Evolutionary conservation across 2,329 filamentous ascomycete species (phyloP), one percentile per base, ranked within the genome.

Genomic region (Chaetomium sp.): DNA sequence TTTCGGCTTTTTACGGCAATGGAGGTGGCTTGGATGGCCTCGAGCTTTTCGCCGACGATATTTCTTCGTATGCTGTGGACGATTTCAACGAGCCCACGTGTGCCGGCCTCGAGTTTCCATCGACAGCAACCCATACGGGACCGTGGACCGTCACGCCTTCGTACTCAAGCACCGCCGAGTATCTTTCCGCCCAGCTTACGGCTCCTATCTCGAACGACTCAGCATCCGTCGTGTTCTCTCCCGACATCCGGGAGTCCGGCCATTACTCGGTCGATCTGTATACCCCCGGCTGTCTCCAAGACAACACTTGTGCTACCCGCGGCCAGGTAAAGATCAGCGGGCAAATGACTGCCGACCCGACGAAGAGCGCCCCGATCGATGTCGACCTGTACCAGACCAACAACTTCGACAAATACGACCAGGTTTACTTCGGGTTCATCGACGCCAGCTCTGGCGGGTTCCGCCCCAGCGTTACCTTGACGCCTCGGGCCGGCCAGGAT

Each of bases 341-440:
- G 37, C 79, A 78, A 32, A 84, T 94, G 75, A 80, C 83, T 2
- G 72, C 75, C 62, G 65, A 77, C 67, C 65, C 72, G 54, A 67
- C 71, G 64, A 63, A 73, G 64, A 60, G 61, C 50, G 68, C 70
- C 38, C 75, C 80, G 5, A 77, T 85, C 55, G 78, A 81, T 34
- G 82, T 78, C 0, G 79, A 81, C 0, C 74, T 96, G 6, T 95
- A 81, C 68, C 94, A 99, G 71, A 96, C 91, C 14, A 99, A 99
- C 72, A 81, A 95, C 68, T 95, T 86, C 69, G 92, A 97, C 76
- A 99, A 99, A 71, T 97, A 95, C 67, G 94, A 99, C 68, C 85
- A 89, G 63, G 85, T 99, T 56, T 96, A 91, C 72, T 87, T 86
- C 62, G 94, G 91, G 47, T 84, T 84, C 62, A 84, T 99, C 53